These are phyloP conservation scores for Aureobasidium musti DNA, from an alignment of 2,329 filamentous ascomycete species.

Conservation along the genomic window DNA sequence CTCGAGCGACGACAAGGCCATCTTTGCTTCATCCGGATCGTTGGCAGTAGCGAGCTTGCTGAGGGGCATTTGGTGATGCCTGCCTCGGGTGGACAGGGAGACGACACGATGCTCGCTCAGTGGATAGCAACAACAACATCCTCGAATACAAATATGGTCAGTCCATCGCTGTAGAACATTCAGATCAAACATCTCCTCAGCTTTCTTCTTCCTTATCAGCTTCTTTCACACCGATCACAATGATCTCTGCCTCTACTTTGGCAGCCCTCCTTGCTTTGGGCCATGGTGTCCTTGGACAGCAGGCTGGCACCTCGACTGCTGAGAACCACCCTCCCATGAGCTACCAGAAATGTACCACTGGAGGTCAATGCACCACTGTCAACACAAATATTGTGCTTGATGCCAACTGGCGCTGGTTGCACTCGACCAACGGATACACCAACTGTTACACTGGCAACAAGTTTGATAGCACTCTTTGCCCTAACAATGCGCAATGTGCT, in stretches of 20 bases:
- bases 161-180: background rate
- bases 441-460: conserved; percentile 54
- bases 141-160: conserved; percentile 22
- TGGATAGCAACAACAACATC: background rate
- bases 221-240: background rate
- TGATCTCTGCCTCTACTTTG: conserved; percentile 32
- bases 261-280: conserved; percentile 44
- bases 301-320: conserved; percentile 45
- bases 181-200: conserved; percentile 8
- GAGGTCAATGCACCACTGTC: conserved; percentile 44
- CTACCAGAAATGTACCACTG: conserved; percentile 46
- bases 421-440: conserved; percentile 48
- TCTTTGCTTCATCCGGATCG: background rate
- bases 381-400: conserved; percentile 46
- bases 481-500: conserved; percentile 44
- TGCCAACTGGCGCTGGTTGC: conserved; percentile 55
- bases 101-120: background rate
- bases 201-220: conserved; percentile 3
- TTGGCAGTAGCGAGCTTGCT: background rate
- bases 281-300: conserved; percentile 46
- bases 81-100: background rate
- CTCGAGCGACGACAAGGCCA: background rate
- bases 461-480: conserved; percentile 47
- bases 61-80: background rate
- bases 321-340: conserved; percentile 48